Conservation (phyloP, 2,329 filamentous ascomycete genomes). For the Teratosphaeria pseudoeucalypti region DNA sequence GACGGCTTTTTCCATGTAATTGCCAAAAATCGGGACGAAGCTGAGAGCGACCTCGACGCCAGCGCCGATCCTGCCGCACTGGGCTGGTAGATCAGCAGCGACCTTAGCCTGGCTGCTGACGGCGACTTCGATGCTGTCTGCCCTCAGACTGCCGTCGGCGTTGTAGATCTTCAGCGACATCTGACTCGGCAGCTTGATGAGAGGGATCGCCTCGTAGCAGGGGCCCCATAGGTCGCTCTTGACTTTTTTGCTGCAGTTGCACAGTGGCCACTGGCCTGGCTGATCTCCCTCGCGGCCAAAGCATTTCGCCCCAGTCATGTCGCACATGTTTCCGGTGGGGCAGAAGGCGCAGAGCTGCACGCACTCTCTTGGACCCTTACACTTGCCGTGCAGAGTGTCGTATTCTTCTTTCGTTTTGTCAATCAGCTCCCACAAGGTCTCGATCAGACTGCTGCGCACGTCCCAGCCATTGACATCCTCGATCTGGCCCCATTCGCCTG, state of each 20-base stretch:
- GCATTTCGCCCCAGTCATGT: not conserved
- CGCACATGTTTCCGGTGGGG: not conserved
- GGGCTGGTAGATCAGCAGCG: not conserved
- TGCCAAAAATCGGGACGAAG: not conserved
- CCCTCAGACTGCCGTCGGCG: not conserved
- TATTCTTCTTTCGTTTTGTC: not conserved
- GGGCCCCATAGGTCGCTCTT: not conserved
- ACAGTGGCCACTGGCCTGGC: not conserved
- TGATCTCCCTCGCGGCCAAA: not conserved
- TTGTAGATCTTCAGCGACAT: not conserved
- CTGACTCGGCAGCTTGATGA: not conserved
- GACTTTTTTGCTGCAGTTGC: not conserved
- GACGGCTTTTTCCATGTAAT: not conserved
- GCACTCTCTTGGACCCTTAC: not conserved
- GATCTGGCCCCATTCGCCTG: not conserved
- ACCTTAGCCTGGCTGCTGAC: not conserved
- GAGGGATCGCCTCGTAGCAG: not conserved
- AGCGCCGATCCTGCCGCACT: not conserved
- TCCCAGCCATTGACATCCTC: not conserved
- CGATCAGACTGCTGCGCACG: not conserved
- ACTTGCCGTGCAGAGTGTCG: not conserved
- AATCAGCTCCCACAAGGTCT: not conserved
- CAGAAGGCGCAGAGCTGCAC: not conserved
- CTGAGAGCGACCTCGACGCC: not conserved
- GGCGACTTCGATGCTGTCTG: not conserved